A percentile compares a stretch with the other conserved stretches of the same genome.
phyloP scores from a whole-genome alignment of 192 early-diverging fungal genomes.

The Coemansia sp. region DNA sequence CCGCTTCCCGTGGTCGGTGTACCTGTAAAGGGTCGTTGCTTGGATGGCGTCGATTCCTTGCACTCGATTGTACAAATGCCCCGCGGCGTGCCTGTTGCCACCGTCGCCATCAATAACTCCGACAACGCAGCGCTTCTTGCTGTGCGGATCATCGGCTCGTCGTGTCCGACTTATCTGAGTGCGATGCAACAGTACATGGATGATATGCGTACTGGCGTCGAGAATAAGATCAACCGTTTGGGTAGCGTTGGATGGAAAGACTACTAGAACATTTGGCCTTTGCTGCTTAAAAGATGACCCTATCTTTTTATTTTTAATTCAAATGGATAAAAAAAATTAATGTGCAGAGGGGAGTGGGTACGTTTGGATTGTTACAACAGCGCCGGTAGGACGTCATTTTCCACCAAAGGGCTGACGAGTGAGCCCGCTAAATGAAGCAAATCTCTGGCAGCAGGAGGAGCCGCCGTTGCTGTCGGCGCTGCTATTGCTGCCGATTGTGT shows the following conservation, averaged over 20 bases:
- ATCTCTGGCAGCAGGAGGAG: slow-evolving; percentile 11
- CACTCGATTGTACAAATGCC: slow-evolving; percentile 99
- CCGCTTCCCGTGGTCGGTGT: slow-evolving; percentile 98
- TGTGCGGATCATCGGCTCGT: slow-evolving; percentile 83
- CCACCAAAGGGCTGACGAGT: background rate
- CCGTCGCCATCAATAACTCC: slow-evolving; percentile 98
- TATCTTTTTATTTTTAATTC: background rate
- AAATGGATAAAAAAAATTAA: background rate
- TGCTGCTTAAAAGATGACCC: background rate
- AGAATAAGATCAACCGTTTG: slow-evolving; percentile 82
- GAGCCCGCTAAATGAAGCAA: background rate
- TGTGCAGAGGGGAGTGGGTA: too few species aligned
- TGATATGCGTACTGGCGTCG: slow-evolving; percentile 82
- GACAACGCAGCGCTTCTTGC: slow-evolving; percentile 96
- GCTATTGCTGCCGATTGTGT: slow-evolving; percentile 6
- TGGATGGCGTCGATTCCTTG: slow-evolving; percentile 97
- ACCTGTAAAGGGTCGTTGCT: slow-evolving; percentile 85
- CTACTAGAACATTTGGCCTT: slow-evolving; percentile 49
- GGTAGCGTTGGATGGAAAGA: slow-evolving; percentile 80
- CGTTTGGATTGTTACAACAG: background rate
- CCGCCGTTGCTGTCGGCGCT: slow-evolving; percentile 5
- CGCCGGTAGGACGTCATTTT: background rate
- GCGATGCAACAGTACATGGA: slow-evolving; percentile 80
- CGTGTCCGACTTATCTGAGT: slow-evolving; percentile 70
- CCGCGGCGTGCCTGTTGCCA: slow-evolving; percentile 97